A percentile compares a stretch with the other conserved stretches of the same genome.
Evolutionary conservation across 306 rosid species (phyloP).

Genomic region (Hylodesmum podocarpum): DNA sequence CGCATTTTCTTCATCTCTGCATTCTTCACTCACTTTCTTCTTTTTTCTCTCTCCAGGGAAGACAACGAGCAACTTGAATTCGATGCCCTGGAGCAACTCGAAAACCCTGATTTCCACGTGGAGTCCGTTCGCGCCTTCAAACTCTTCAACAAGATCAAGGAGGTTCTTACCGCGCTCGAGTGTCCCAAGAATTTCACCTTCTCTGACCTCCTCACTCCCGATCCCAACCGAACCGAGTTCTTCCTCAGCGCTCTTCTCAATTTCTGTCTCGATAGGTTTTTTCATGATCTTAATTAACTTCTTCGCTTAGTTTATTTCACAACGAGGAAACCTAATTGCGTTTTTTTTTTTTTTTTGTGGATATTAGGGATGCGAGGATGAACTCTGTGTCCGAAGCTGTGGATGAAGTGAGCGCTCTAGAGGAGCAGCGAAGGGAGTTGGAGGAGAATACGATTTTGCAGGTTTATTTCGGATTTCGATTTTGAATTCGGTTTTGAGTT

Average conservation of each 20-base stretch:
- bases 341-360: neutral
- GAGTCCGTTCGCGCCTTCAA: conserved; percentile 48
- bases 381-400: conserved; percentile 45
- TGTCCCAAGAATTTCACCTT: conserved; percentile 63
- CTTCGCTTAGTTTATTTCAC: neutral
- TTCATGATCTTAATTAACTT: neutral
- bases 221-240: conserved; percentile 51
- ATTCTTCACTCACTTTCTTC: neutral
- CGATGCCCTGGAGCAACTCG: conserved; percentile 68
- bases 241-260: conserved; percentile 77
- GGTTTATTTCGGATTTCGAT: conserved; percentile 36
- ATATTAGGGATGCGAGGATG: conserved; percentile 59
- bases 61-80: conserved; percentile 72
- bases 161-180: conserved; percentile 48
- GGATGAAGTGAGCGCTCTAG: conserved; percentile 54
- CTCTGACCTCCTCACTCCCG: conserved; percentile 66
- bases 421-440: conserved; percentile 45
- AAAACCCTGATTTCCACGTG: conserved; percentile 63
- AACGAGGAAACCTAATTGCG: neutral
- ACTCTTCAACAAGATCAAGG: conserved; percentile 54
- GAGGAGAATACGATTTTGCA: conserved; percentile 51
- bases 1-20: neutral
- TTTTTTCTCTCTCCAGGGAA: conserved; percentile 49
- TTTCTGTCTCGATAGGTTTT: conserved; percentile 71
- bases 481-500: neutral